A percentile compares a stretch with the other conserved stretches of the same genome.
Conservation (phyloP, 1,284 basidiomycete genomes). For the Volvariella surrecta region DNA sequence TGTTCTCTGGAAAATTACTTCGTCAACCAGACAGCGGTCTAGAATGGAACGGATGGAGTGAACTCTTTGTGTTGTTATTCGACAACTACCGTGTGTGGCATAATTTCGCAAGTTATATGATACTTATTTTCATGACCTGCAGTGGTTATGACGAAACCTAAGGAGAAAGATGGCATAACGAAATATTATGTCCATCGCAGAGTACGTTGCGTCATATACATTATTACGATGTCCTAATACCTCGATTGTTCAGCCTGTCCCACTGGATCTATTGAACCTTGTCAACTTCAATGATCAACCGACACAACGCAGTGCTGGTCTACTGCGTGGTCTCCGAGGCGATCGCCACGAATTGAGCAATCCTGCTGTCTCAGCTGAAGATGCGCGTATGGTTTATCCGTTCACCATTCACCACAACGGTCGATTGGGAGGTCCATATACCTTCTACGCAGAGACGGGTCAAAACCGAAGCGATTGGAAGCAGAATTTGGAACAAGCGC, state of each 20-base stretch:
- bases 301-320: constrained; percentile 53
- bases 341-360: constrained; percentile 26
- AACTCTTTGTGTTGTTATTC: constrained; percentile 82
- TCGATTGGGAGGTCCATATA: constrained; percentile 73
- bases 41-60: constrained; percentile 76
- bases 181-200: constrained; percentile 77
- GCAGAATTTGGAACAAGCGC: constrained; percentile 81
- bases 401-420: constrained; percentile 83
- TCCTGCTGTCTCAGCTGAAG: constrained; percentile 39
- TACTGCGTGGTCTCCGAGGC: constrained; percentile 49
- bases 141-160: constrained; percentile 87
- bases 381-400: constrained; percentile 71
- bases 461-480: constrained; percentile 82
- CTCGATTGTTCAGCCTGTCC: constrained; percentile 85
- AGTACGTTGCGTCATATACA: constrained; percentile 35
- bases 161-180: constrained; percentile 62
- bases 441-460: constrained; percentile 78
- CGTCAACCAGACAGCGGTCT: constrained; percentile 83
- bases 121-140: constrained; percentile 10
- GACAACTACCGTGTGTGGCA: constrained; percentile 79
- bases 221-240: not conserved
- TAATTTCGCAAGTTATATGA: not conserved
- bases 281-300: constrained; percentile 75
- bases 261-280: constrained; percentile 77
- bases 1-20: constrained; percentile 75